phyloP scores from a whole-genome alignment of 495 filamentous ascomycete species.

The Xylaria grammica region DNA sequence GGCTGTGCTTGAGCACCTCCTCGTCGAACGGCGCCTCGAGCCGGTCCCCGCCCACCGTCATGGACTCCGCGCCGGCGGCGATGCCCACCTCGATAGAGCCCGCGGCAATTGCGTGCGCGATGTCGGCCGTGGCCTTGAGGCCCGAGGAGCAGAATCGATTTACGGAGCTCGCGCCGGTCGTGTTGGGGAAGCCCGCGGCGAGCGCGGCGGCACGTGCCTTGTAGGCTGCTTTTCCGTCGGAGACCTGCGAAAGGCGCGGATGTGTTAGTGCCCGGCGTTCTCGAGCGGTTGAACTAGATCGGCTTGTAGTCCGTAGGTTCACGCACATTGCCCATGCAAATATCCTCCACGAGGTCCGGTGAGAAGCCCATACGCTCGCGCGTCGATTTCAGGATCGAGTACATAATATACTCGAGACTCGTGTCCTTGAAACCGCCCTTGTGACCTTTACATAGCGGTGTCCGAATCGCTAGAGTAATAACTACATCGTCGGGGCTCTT shows the following conservation, averaged over 20 bases:
- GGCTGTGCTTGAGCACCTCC: slow-evolving; percentile 69
- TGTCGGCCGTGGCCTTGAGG: slow-evolving; percentile 91
- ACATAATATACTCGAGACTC: slow-evolving; percentile 82
- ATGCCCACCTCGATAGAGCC: slow-evolving; percentile 88
- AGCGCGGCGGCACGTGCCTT: slow-evolving; percentile 86
- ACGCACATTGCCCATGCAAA: slow-evolving; percentile 88
- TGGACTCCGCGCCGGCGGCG: slow-evolving; percentile 86
- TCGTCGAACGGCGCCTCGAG: slow-evolving; percentile 76
- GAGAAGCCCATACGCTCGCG: slow-evolving; percentile 76
- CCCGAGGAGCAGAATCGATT: slow-evolving; percentile 99
- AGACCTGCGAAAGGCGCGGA: slow-evolving; percentile 63
- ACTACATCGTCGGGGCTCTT: slow-evolving; percentile 97
- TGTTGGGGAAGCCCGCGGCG: slow-evolving; percentile 93
- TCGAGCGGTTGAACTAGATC: not conserved
- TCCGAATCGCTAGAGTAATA: slow-evolving; percentile 82
- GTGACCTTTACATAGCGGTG: slow-evolving; percentile 74
- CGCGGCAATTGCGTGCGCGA: slow-evolving; percentile 82
- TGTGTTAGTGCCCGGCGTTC: slow-evolving; percentile 4
- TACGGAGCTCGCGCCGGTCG: slow-evolving; percentile 74
- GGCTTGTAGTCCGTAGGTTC: slow-evolving; percentile 16
- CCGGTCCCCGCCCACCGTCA: slow-evolving; percentile 74
- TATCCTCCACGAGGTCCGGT: slow-evolving; percentile 85
- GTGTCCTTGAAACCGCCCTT: slow-evolving; percentile 97
- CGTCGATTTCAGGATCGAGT: slow-evolving; percentile 77
- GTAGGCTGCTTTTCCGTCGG: slow-evolving; percentile 85